Evolutionary conservation across 192 early-diverging fungal genomes (phyloP).

Genomic region (Chytriomyces sp.): DNA sequence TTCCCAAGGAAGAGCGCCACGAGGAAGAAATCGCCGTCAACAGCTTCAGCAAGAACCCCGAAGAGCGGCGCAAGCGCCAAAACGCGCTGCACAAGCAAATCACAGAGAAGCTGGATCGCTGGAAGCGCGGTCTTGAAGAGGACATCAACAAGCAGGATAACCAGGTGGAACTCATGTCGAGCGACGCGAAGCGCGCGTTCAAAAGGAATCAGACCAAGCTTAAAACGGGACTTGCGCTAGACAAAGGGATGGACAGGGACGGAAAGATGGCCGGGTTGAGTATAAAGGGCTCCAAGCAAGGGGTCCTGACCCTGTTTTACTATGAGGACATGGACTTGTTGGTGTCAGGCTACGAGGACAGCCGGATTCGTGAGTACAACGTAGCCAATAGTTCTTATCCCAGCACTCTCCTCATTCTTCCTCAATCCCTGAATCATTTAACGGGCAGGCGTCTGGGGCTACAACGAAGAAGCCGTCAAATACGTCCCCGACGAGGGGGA

Average conservation of each 20-base stretch:
- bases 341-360: slow-evolving; percentile 59
- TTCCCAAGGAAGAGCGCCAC: slow-evolving; percentile 54
- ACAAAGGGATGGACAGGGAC: background rate
- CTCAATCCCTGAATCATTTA: background rate
- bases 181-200: slow-evolving; percentile 27
- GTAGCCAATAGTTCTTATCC: no score
- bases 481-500: slow-evolving; percentile 39
- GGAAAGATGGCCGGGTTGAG: background rate
- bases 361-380: slow-evolving; percentile 46
- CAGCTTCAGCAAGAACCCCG: slow-evolving; percentile 39
- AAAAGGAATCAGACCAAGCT: slow-evolving; percentile 29
- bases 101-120: slow-evolving; percentile 39
- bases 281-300: slow-evolving; percentile 18
- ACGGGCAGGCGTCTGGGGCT: slow-evolving; percentile 53
- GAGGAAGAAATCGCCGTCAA: slow-evolving; percentile 21
- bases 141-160: slow-evolving; percentile 31
- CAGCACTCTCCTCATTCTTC: no score
- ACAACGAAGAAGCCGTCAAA: slow-evolving; percentile 57
- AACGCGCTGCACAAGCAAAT: slow-evolving; percentile 45
- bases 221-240: background rate
- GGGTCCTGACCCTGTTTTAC: slow-evolving; percentile 51
- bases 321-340: slow-evolving; percentile 60
- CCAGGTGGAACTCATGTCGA: slow-evolving; percentile 44
- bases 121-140: slow-evolving; percentile 43
- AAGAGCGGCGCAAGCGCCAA: slow-evolving; percentile 49